These are phyloP conservation scores for Metschnikowia shivogae DNA, from an alignment of 805 yeast genomes.

Conservation along the genomic window DNA sequence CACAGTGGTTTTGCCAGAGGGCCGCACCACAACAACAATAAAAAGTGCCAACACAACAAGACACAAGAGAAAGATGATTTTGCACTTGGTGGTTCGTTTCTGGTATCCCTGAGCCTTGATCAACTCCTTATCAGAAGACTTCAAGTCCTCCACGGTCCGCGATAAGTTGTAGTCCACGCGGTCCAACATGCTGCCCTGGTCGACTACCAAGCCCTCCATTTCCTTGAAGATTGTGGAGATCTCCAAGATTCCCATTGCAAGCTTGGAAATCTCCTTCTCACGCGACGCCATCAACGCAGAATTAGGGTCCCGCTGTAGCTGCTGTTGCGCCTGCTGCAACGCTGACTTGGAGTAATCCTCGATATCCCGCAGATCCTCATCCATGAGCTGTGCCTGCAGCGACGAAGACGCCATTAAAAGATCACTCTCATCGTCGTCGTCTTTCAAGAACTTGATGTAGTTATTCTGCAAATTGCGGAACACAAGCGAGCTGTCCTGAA, in stretches of 20 bases:
- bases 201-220: constrained; percentile 85
- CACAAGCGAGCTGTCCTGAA: constrained; percentile 71
- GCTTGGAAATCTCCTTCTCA: constrained; percentile 82
- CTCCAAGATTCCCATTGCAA: constrained; percentile 93
- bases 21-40: constrained; percentile 66
- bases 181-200: constrained; percentile 92
- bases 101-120: constrained; percentile 76
- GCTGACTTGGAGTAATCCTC: constrained; percentile 54
- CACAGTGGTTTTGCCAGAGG: constrained; percentile 32
- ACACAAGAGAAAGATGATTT: constrained; percentile 68
- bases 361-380: constrained; percentile 14
- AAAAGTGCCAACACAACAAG: constrained; percentile 69
- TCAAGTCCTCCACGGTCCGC: constrained; percentile 71
- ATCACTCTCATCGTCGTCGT: constrained; percentile 54
- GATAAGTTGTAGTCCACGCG: constrained; percentile 89
- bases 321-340: constrained; percentile 43
- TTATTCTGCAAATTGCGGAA: constrained; percentile 87
- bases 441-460: constrained; percentile 77
- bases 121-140: constrained; percentile 74
- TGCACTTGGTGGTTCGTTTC: constrained; percentile 86
- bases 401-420: constrained; percentile 2
- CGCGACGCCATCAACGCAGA: constrained; percentile 55
- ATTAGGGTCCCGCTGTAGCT: constrained; percentile 18
- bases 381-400: constrained; percentile 5
- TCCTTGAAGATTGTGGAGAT: constrained; percentile 91